Conservation (phyloP, 2,329 filamentous ascomycete genomes). For the Beauveria rudraprayagi region DNA sequence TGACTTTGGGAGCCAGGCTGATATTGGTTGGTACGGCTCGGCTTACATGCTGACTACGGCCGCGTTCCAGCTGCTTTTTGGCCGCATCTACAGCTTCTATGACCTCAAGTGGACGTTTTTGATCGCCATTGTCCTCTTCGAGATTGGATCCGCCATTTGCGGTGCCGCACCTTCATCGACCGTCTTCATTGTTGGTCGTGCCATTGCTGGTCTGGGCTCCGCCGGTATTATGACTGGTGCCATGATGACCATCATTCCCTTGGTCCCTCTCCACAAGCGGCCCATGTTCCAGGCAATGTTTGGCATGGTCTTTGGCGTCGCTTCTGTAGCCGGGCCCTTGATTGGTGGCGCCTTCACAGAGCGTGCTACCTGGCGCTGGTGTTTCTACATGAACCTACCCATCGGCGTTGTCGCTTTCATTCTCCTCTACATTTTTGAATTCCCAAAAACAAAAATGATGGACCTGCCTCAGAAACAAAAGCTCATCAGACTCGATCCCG, state of each 20-base stretch:
- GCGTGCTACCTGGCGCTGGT: constrained; percentile 7
- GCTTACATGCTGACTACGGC: constrained; percentile 52
- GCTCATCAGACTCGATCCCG: constrained; percentile 45
- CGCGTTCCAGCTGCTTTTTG: constrained; percentile 44
- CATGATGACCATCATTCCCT: constrained; percentile 48
- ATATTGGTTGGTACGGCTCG: constrained; percentile 55
- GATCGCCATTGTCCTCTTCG: constrained; percentile 40
- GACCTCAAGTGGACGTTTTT: constrained; percentile 42
- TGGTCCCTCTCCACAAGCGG: constrained; percentile 52
- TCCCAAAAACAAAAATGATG: constrained; percentile 25
- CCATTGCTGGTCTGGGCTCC: constrained; percentile 47
- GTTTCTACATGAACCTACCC: constrained; percentile 10
- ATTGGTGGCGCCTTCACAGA: constrained; percentile 19
- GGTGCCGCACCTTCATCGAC: constrained; percentile 45
- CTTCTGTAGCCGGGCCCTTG: constrained; percentile 19
- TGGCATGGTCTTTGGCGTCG: constrained; percentile 33
- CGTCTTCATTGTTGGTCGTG: constrained; percentile 48
- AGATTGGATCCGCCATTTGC: constrained; percentile 46
- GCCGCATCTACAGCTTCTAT: constrained; percentile 47
- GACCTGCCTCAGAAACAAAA: constrained; percentile 30
- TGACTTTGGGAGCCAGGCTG: constrained; percentile 44
- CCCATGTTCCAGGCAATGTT: constrained; percentile 46
- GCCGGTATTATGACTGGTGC: constrained; percentile 51
- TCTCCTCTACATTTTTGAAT: constrained; percentile 40
- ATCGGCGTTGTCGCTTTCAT: constrained; percentile 37